These are phyloP conservation scores for Camelina hispida DNA, from an alignment of 345 rosid genomes.

Conservation along the genomic window DNA sequence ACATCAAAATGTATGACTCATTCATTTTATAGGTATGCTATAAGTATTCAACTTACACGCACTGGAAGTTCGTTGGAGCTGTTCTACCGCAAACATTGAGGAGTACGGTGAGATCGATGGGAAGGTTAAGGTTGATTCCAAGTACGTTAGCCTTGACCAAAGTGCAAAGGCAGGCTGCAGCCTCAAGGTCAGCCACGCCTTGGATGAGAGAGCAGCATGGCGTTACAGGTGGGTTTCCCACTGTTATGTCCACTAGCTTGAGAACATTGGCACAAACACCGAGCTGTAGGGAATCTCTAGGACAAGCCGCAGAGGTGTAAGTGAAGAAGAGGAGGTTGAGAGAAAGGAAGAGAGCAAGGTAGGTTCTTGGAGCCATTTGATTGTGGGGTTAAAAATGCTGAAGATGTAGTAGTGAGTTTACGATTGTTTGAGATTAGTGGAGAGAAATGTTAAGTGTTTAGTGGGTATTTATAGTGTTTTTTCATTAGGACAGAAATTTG, in stretches of 20 bases:
- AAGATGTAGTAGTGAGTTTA: conserved; percentile 19
- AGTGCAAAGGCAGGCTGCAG: conserved; percentile 61
- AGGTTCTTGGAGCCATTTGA: conserved; percentile 56
- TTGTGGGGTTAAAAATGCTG: not conserved
- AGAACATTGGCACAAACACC: conserved; percentile 50
- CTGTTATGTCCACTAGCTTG: conserved; percentile 40
- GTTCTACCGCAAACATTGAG: conserved; percentile 48
- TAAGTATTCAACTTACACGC: no score
- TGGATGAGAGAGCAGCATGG: conserved; percentile 52
- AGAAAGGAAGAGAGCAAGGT: conserved; percentile 57
- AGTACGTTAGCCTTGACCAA: conserved; percentile 48
- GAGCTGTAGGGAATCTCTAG: conserved; percentile 47
- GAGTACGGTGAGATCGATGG: conserved; percentile 48
- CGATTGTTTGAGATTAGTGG: conserved; percentile 25
- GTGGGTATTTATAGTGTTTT: conserved; percentile 38
- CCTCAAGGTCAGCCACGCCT: conserved; percentile 57
- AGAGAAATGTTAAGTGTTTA: conserved; percentile 13
- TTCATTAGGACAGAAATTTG: not conserved
- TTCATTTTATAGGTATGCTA: no score
- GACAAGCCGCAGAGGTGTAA: conserved; percentile 49
- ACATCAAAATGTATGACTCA: no score
- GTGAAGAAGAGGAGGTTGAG: conserved; percentile 60
- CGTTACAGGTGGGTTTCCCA: conserved; percentile 48
- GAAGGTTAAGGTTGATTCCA: conserved; percentile 55
- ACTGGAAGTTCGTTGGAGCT: no score